Conservation (phyloP, 176 grass and related monocot genomes). For the Oryza coarctata region DNA sequence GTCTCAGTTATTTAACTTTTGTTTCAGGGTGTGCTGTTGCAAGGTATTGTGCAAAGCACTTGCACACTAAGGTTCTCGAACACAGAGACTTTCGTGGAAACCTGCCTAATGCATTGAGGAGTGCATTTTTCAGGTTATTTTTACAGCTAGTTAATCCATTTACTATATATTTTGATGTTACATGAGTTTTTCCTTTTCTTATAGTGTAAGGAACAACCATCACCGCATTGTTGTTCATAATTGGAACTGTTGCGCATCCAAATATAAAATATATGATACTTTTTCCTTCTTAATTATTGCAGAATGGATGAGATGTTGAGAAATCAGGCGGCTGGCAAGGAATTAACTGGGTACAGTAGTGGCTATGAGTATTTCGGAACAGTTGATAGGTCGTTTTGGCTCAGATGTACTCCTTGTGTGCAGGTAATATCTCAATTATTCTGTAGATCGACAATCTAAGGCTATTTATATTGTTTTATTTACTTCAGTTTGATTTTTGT, state of each 20-base stretch:
- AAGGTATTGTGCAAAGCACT: conserved; percentile 33
- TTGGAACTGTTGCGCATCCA: background rate
- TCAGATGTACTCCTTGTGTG: background rate
- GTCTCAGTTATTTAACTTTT: conserved; percentile 6
- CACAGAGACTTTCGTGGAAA: background rate
- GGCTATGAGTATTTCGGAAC: background rate
- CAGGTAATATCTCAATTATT: conserved; percentile 37
- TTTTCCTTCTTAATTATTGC: conserved; percentile 12
- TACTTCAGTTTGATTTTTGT: conserved; percentile 20
- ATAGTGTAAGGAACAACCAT: background rate
- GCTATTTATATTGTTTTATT: background rate
- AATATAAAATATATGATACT: background rate
- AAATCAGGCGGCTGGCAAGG: background rate
- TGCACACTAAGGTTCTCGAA: conserved; percentile 33
- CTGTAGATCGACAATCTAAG: background rate
- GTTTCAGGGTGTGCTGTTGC: conserved; percentile 42
- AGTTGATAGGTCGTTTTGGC: background rate
- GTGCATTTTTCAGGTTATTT: conserved; percentile 37
- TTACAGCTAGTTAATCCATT: background rate
- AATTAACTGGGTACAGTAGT: conserved; percentile 23
- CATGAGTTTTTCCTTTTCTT: background rate
- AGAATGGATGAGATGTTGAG: conserved; percentile 47
- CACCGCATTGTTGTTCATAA: conserved; percentile 10
- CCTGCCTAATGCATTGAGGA: background rate
- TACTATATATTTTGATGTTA: background rate